phyloP scores from a whole-genome alignment of 352 stramenopile species.

The Phytophthora cactorum region DNA sequence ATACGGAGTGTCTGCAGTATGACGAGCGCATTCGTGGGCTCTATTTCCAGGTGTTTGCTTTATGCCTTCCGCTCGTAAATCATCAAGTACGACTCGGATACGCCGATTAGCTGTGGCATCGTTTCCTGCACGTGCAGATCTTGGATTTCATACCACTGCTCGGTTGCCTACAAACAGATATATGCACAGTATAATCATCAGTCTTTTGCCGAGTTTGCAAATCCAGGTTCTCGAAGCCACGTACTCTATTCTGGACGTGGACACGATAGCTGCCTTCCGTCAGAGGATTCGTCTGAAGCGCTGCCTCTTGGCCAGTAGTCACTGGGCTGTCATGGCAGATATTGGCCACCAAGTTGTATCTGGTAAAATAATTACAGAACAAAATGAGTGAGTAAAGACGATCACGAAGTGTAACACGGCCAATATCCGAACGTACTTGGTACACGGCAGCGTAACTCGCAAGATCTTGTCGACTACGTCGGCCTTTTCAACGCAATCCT shows the following conservation, averaged over 20 bases:
- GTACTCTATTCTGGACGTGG: conserved; percentile 94
- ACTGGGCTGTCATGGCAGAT: conserved; percentile 97
- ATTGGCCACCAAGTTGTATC: conserved; percentile 98
- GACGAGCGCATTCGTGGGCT: conserved; percentile 21
- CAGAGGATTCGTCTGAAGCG: conserved; percentile 91
- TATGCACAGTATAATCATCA: conserved; percentile 16
- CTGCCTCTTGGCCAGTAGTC: conserved; percentile 91
- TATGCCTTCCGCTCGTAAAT: conserved; percentile 88
- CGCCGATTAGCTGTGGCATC: conserved; percentile 97
- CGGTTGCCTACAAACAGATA: conserved; percentile 69
- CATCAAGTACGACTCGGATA: conserved; percentile 95
- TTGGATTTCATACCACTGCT: conserved; percentile 99
- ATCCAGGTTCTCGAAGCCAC: conserved; percentile 16
- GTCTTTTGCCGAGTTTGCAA: conserved; percentile 9
- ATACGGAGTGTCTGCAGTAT: conserved; percentile 70
- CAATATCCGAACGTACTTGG: conserved; percentile 49
- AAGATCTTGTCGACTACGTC: conserved; percentile 80
- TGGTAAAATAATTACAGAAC: conserved; percentile 41
- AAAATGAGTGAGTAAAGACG: conserved; percentile 13
- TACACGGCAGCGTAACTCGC: conserved; percentile 57
- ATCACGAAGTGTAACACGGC: background rate
- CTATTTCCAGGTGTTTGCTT: conserved; percentile 29
- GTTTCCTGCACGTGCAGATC: conserved; percentile 98
- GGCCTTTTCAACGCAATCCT: conserved; percentile 79
- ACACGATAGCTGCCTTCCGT: conserved; percentile 97